phyloP scores from a whole-genome alignment of 2,329 filamentous ascomycete genomes.

The Emergomyces pasteurianus region DNA sequence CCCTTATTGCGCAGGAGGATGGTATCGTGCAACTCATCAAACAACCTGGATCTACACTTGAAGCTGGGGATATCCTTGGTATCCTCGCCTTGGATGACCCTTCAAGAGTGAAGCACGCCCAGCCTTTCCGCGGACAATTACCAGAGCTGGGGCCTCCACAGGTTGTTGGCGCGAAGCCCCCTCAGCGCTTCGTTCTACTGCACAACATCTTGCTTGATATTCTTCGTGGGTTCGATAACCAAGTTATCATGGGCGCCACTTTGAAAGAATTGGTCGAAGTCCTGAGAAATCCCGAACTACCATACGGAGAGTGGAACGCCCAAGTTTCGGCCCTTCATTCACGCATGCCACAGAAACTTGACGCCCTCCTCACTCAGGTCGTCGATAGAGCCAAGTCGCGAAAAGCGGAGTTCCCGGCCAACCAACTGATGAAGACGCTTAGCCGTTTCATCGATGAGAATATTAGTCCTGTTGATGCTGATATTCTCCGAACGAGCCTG shows the following conservation, averaged over 20 bases:
- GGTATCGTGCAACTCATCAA: slow-evolving; percentile 97
- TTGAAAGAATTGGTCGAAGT: slow-evolving; percentile 85
- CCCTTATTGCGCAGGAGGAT: slow-evolving; percentile 84
- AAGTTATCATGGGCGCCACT: slow-evolving; percentile 81
- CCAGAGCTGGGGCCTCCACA: slow-evolving; percentile 78
- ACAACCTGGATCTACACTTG: slow-evolving; percentile 93
- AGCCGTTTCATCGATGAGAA: slow-evolving; percentile 83
- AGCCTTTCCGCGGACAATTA: slow-evolving; percentile 83
- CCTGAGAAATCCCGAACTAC: slow-evolving; percentile 76
- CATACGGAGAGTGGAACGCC: slow-evolving; percentile 91
- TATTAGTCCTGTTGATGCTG: slow-evolving; percentile 58
- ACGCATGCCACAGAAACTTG: slow-evolving; percentile 90
- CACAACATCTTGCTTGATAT: slow-evolving; percentile 75
- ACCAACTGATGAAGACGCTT: slow-evolving; percentile 72
- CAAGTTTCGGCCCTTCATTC: slow-evolving; percentile 95
- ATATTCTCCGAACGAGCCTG: slow-evolving; percentile 60
- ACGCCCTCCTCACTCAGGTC: slow-evolving; percentile 67
- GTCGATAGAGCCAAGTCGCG: slow-evolving; percentile 72
- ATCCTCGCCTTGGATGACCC: slow-evolving; percentile 93
- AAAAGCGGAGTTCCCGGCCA: slow-evolving; percentile 80
- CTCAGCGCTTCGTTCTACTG: slow-evolving; percentile 71
- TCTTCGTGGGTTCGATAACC: slow-evolving; percentile 88
- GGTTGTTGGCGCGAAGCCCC: slow-evolving; percentile 79
- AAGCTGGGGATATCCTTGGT: slow-evolving; percentile 96
- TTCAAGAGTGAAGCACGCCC: slow-evolving; percentile 88